A percentile compares a stretch with the other conserved stretches of the same genome.
These are phyloP conservation scores for Gremmenia infestans DNA, from an alignment of 2,329 filamentous ascomycete genomes.

Conservation along the genomic window DNA sequence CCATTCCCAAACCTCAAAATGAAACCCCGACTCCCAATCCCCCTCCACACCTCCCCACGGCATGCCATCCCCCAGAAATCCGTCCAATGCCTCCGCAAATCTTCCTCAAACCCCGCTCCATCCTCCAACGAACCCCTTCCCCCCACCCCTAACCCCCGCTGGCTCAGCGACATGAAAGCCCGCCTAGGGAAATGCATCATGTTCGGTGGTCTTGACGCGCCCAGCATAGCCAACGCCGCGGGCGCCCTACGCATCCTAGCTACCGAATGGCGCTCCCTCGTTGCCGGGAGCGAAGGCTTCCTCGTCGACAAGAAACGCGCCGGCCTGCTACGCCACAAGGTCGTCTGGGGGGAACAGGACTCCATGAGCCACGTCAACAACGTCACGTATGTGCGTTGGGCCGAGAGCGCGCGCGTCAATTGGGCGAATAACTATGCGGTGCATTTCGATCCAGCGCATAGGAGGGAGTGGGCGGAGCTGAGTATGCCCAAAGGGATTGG, in stretches of 20 bases:
- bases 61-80: background rate
- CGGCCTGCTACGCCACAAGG: slow-evolving; percentile 59
- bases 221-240: slow-evolving; percentile 54
- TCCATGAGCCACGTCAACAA: slow-evolving; percentile 80
- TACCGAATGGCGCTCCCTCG: slow-evolving; percentile 64
- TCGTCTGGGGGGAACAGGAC: slow-evolving; percentile 84
- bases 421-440: slow-evolving; percentile 68
- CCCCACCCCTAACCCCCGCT: slow-evolving; percentile 40
- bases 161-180: slow-evolving; percentile 63
- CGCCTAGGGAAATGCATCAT: slow-evolving; percentile 70
- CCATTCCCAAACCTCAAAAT: slow-evolving; percentile 1
- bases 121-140: background rate
- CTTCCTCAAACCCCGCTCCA: background rate
- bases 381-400: slow-evolving; percentile 75
- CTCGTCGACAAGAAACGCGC: slow-evolving; percentile 57
- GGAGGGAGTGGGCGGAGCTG: slow-evolving; percentile 61
- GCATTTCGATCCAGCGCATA: slow-evolving; percentile 55
- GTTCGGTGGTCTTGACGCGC: slow-evolving; percentile 48
- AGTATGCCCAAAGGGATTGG: slow-evolving; percentile 63
- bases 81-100: background rate
- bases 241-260: slow-evolving; percentile 55
- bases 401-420: slow-evolving; percentile 74
- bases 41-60: background rate
- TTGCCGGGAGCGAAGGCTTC: slow-evolving; percentile 72
- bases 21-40: slow-evolving; percentile 9